Percentiles rank a stretch among this genome's conserved stretches.
Evolutionary conservation across 2,329 filamentous ascomycete genomes (phyloP).

Genomic region (Tolypocladium tundrense): DNA sequence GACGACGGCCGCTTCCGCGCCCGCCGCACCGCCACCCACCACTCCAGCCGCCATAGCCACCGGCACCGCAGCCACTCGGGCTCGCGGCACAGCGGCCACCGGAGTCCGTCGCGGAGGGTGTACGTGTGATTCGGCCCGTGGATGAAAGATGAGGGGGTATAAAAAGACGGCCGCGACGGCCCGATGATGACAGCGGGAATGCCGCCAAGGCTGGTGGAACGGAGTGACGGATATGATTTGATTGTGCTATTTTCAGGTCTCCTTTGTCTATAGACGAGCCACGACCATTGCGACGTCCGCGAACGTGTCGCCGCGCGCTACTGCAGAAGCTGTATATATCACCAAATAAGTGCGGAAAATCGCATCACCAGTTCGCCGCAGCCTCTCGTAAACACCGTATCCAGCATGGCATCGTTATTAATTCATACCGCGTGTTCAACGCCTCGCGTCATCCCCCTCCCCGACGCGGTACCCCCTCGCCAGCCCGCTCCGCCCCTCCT

Average conservation of each 20-base stretch:
- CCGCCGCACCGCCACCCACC: constrained; percentile 20
- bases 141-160: not conserved
- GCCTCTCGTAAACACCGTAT: not conserved
- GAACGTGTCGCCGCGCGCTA: not conserved
- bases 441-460: constrained; percentile 27
- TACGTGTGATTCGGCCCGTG: constrained; percentile 22
- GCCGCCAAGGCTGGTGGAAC: not conserved
- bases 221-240: not conserved
- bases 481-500: constrained; percentile 79
- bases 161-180: not conserved
- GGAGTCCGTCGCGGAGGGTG: constrained; percentile 30
- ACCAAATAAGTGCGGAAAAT: not conserved
- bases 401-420: not conserved
- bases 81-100: constrained; percentile 29
- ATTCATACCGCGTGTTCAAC: not conserved
- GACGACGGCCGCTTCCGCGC: constrained; percentile 12
- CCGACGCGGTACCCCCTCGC: constrained; percentile 81
- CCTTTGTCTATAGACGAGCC: not conserved
- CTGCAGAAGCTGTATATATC: not conserved
- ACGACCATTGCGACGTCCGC: not conserved
- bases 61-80: constrained; percentile 27
- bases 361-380: not conserved
- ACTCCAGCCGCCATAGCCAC: constrained; percentile 29
- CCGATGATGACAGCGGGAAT: not conserved
- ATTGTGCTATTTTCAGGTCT: not conserved